Percentiles rank a stretch among this genome's conserved stretches.
Evolutionary conservation across 208 protist species (phyloP).

Genomic region (Acanthamoeba triangularis): DNA sequence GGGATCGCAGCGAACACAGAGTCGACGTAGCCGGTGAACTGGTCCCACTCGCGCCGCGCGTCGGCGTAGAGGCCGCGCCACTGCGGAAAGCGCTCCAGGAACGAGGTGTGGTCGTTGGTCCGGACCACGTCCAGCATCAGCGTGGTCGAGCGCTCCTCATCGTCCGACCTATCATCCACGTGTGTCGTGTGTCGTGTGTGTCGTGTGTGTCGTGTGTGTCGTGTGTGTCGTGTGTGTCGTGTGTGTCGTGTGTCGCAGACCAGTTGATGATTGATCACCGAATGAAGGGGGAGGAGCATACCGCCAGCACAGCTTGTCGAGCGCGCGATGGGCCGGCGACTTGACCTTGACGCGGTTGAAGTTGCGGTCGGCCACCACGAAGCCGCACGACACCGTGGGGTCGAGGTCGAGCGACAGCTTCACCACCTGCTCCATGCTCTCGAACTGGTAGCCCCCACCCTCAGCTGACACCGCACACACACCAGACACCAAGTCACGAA

Average conservation of each 20-base stretch:
- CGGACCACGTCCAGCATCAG: slow-evolving; percentile 40
- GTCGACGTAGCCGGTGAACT: neutral
- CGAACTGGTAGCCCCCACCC: neutral
- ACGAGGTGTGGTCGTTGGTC: slow-evolving; percentile 25
- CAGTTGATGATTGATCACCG: neutral
- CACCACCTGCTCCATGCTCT: neutral
- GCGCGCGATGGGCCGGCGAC: neutral
- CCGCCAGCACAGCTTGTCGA: slow-evolving; percentile 48
- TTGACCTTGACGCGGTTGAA: slow-evolving; percentile 59
- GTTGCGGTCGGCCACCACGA: slow-evolving; percentile 3
- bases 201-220: too few species aligned
- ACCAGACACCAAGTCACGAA: neutral
- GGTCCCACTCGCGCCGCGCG: neutral
- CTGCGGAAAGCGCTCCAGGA: slow-evolving; percentile 33
- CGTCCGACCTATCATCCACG: slow-evolving; percentile 34
- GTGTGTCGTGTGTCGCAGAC: too few species aligned
- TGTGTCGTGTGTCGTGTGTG: neutral
- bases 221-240: neutral
- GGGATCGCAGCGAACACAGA: neutral
- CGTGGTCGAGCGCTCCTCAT: slow-evolving; percentile 19
- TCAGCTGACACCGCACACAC: neutral
- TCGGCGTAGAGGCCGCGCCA: neutral
- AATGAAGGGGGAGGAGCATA: neutral
- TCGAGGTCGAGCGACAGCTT: neutral
- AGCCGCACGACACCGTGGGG: neutral